Base-by-base conservation (phyloP, 176 grass and related monocot species). In the Carex kokanica region DNA sequence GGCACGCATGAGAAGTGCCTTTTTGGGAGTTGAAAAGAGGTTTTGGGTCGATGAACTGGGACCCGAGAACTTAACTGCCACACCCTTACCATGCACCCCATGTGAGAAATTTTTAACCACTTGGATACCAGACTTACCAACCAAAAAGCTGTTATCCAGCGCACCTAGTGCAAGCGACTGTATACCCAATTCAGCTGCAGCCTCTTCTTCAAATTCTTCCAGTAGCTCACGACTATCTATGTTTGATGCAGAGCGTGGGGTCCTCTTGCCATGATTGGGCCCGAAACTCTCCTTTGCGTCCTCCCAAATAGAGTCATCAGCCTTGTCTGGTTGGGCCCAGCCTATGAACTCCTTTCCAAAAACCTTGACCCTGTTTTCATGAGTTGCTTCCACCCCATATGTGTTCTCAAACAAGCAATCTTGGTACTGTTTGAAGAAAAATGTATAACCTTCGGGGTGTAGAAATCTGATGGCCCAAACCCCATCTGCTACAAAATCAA, bases 391-490 rank as follows among this genome's bases (percentile, higher is more conserved):
- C 0, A 99, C 78, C 56, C 88, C 89, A 11, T 99, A 90, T 60
- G 88, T 95, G 83, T 99, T 99, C 81, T 99, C 95, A 7, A 98
- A 98, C 0, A 95, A 63, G 9, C 95, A 98, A 68, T 87, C 90
- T 11, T 92, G 70, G 81, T 95, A 95, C 88, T 85, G 90, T 23
- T 88, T 74, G 64, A 86, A 91, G 91, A 99, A 99, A 16, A 85
- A 78, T 0, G 23, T 36, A 83, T 90, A 95, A 15, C 89, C 93
- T 12, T 93, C 84, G 0, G 85, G 64, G 59, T 91, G 79, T 31
- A 91, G 71, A 86, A 99, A 99, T 68, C 92, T 99, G 27, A 99
- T 84, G 8, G 93, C 93, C 96, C 96, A 95, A 17, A 99, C 96
- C 43, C 93, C 96, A 61, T 95, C 91, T 6, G 93, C 96, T 38